Evolutionary conservation across 768 basidiomycete species (phyloP).

Genomic region (Auricularia sp.): DNA sequence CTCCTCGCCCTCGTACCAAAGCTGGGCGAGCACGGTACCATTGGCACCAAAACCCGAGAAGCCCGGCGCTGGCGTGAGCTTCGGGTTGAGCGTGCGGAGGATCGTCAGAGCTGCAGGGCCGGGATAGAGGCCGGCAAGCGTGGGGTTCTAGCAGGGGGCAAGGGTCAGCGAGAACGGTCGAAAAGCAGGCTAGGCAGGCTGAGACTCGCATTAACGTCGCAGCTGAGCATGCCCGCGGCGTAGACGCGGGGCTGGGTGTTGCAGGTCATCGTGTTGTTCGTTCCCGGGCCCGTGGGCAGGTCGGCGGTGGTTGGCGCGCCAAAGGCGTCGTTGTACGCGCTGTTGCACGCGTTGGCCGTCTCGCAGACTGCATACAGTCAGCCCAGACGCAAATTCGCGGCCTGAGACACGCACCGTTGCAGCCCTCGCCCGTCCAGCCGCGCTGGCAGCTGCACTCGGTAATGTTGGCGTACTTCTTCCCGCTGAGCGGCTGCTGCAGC

Average conservation of each 20-base stretch:
- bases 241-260: slow-evolving; percentile 60
- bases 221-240: slow-evolving; percentile 75
- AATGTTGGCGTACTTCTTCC: slow-evolving; percentile 47
- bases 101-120: slow-evolving; percentile 65
- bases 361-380: slow-evolving; percentile 44
- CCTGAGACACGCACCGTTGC: slow-evolving; percentile 33
- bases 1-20: slow-evolving; percentile 72
- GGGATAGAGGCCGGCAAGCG: slow-evolving; percentile 67
- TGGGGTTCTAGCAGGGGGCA: slow-evolving; percentile 54
- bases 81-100: slow-evolving; percentile 59
- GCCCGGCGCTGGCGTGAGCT: slow-evolving; percentile 58
- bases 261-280: slow-evolving; percentile 65
- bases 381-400: background rate
- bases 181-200: slow-evolving; percentile 20
- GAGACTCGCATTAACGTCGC: slow-evolving; percentile 53
- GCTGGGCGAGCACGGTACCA: slow-evolving; percentile 51
- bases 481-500: slow-evolving; percentile 32
- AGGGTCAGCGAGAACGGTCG: background rate
- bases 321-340: slow-evolving; percentile 31
- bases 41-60: slow-evolving; percentile 45
- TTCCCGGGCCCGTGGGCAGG: slow-evolving; percentile 14
- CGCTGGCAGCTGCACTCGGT: slow-evolving; percentile 59
- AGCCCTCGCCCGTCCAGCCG: slow-evolving; percentile 71
- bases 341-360: slow-evolving; percentile 54
- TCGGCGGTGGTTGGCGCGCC: slow-evolving; percentile 2